Evolutionary conservation across 1,139 yeast species (phyloP).

Genomic region (Yamadazyma atmosphaerica): DNA sequence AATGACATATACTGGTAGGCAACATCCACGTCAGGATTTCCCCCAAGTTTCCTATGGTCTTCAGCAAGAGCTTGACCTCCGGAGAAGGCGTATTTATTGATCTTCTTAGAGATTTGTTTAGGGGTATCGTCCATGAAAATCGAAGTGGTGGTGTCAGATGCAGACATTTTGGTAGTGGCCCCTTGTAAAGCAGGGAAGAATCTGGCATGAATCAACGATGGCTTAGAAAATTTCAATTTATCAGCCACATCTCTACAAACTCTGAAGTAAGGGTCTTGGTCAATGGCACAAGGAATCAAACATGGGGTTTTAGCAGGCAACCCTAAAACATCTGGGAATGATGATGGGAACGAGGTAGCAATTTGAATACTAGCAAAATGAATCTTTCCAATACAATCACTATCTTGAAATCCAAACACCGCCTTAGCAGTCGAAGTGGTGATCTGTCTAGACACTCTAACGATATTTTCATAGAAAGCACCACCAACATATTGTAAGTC

Average conservation of each 20-base stretch:
- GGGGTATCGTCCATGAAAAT: slow-evolving; percentile 95
- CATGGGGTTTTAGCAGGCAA: slow-evolving; percentile 87
- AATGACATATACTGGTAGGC: slow-evolving; percentile 91
- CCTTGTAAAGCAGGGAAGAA: slow-evolving; percentile 99
- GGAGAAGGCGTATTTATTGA: slow-evolving; percentile 94
- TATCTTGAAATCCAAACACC: slow-evolving; percentile 95
- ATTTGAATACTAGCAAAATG: slow-evolving; percentile 97
- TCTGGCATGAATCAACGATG: slow-evolving; percentile 88
- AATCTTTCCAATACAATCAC: slow-evolving; percentile 90
- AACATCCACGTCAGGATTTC: slow-evolving; percentile 94
- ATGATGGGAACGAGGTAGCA: slow-evolving; percentile 92
- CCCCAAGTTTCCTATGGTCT: slow-evolving; percentile 88
- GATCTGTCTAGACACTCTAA: slow-evolving; percentile 90
- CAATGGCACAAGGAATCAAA: slow-evolving; percentile 98
- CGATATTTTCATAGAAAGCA: slow-evolving; percentile 91
- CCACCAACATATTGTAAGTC: slow-evolving; percentile 94
- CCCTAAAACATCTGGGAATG: slow-evolving; percentile 92
- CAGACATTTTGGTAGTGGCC: slow-evolving; percentile 95
- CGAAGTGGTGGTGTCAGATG: slow-evolving; percentile 75
- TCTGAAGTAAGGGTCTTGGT: slow-evolving; percentile 98
- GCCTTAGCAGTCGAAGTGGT: slow-evolving; percentile 95
- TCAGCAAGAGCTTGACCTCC: slow-evolving; percentile 91
- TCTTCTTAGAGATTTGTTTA: slow-evolving; percentile 88
- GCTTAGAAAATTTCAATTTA: slow-evolving; percentile 86
- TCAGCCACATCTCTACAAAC: slow-evolving; percentile 97